phyloP scores from a whole-genome alignment of 768 basidiomycete species.

The Xerocomus potaroensis region DNA sequence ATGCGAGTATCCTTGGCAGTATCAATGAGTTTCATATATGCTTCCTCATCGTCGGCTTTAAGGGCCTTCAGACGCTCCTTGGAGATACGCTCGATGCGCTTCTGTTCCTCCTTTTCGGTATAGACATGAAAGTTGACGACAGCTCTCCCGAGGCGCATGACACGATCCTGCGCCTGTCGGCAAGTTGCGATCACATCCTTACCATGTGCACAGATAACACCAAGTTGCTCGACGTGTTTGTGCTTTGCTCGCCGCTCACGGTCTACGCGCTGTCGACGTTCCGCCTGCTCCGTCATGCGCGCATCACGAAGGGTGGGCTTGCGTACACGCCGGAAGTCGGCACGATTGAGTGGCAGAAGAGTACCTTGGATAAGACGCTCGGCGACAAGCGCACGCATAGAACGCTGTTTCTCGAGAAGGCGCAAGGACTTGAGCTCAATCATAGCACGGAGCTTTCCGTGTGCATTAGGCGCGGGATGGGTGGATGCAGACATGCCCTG shows the following conservation, averaged over 20 bases:
- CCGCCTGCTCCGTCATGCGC: slow-evolving; percentile 81
- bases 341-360: slow-evolving; percentile 84
- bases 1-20: slow-evolving; percentile 99
- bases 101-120: slow-evolving; percentile 98
- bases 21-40: slow-evolving; percentile 98
- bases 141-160: slow-evolving; percentile 61
- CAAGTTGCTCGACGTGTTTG: slow-evolving; percentile 93
- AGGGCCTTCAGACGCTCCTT: slow-evolving; percentile 98
- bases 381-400: slow-evolving; percentile 78
- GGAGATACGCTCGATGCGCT: slow-evolving; percentile 89
- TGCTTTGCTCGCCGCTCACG: slow-evolving; percentile 93
- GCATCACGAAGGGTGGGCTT: slow-evolving; percentile 88
- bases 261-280: slow-evolving; percentile 87
- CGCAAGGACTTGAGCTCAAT: slow-evolving; percentile 92
- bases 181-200: slow-evolving; percentile 67
- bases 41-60: slow-evolving; percentile 97
- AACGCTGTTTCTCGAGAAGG: slow-evolving; percentile 88
- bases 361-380: slow-evolving; percentile 85
- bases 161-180: slow-evolving; percentile 60
- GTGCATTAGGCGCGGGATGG: slow-evolving; percentile 58
- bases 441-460: slow-evolving; percentile 82
- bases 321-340: slow-evolving; percentile 82
- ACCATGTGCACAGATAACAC: slow-evolving; percentile 81
- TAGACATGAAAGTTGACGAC: slow-evolving; percentile 81
- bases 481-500: slow-evolving; percentile 9